Conservation (phyloP, 768 basidiomycete species). For the Chalciporus sphaerocephalus region DNA sequence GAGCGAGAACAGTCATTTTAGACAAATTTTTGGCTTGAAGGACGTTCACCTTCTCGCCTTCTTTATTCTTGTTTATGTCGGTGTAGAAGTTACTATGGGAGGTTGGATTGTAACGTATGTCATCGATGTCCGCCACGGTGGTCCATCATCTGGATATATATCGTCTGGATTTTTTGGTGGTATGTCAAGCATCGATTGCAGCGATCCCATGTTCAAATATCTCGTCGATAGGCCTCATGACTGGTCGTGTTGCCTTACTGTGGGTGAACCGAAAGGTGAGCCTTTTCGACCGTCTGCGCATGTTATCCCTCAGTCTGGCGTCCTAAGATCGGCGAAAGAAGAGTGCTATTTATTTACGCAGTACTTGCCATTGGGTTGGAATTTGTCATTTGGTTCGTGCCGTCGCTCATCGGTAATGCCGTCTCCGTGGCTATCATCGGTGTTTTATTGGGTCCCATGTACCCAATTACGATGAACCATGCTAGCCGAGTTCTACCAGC, state of each 20-base stretch:
- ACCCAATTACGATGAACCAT: constrained; percentile 63
- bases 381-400: constrained; percentile 54
- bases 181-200: constrained; percentile 26
- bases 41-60: constrained; percentile 60
- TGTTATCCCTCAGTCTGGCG: background rate
- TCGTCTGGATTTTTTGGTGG: constrained; percentile 58
- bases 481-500: constrained; percentile 63
- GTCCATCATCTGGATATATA: constrained; percentile 44
- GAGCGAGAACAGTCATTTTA: constrained; percentile 37
- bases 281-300: background rate
- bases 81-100: constrained; percentile 55
- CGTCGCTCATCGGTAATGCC: constrained; percentile 49
- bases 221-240: constrained; percentile 47
- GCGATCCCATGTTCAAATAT: no score
- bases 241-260: constrained; percentile 51
- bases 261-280: constrained; percentile 52
- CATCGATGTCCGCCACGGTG: constrained; percentile 41
- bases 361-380: constrained; percentile 52
- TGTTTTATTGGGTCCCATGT: constrained; percentile 49
- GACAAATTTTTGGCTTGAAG: constrained; percentile 48
- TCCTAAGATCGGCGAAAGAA: constrained; percentile 49
- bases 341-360: constrained; percentile 49
- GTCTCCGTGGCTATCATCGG: constrained; percentile 56
- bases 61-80: constrained; percentile 65
- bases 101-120: constrained; percentile 70